Evolutionary conservation across 768 basidiomycete species (phyloP).

Genomic region (Agrocybe praecox): DNA sequence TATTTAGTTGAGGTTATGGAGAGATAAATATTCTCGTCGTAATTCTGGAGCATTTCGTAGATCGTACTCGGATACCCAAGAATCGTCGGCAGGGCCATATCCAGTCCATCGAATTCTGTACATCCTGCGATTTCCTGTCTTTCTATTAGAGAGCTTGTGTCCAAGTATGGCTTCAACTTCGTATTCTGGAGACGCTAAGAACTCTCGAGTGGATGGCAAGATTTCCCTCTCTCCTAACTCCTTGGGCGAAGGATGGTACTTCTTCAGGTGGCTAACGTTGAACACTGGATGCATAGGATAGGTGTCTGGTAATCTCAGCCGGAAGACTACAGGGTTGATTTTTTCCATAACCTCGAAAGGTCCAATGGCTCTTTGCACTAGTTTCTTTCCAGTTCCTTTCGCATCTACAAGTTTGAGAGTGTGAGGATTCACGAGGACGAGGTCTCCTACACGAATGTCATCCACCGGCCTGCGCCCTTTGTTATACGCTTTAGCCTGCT

Average conservation of each 20-base stretch:
- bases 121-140: slow-evolving; percentile 11
- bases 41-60: slow-evolving; percentile 22
- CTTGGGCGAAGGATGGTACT: no score
- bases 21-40: no score
- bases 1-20: slow-evolving; percentile 1
- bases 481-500: slow-evolving; percentile 13
- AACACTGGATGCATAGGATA: slow-evolving; percentile 27
- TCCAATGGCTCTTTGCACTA: slow-evolving; percentile 21
- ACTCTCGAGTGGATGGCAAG: slow-evolving; percentile 16
- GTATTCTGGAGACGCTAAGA: slow-evolving; percentile 16
- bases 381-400: slow-evolving; percentile 23
- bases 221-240: slow-evolving; percentile 11
- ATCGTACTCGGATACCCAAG: slow-evolving; percentile 22
- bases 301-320: slow-evolving; percentile 20
- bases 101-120: slow-evolving; percentile 23
- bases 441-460: slow-evolving; percentile 12
- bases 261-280: no score
- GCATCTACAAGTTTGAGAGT: slow-evolving; percentile 22
- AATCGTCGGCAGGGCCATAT: slow-evolving; percentile 20
- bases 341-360: slow-evolving; percentile 27
- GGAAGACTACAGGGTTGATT: slow-evolving; percentile 24
- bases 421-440: slow-evolving; percentile 27
- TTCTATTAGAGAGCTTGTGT: slow-evolving; percentile 12
- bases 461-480: not conserved
- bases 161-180: slow-evolving; percentile 23